Evolutionary conservation across 1,284 basidiomycete species (phyloP), one percentile per base, ranked within the genome.

Genomic region (Leccinum pallidistipes): DNA sequence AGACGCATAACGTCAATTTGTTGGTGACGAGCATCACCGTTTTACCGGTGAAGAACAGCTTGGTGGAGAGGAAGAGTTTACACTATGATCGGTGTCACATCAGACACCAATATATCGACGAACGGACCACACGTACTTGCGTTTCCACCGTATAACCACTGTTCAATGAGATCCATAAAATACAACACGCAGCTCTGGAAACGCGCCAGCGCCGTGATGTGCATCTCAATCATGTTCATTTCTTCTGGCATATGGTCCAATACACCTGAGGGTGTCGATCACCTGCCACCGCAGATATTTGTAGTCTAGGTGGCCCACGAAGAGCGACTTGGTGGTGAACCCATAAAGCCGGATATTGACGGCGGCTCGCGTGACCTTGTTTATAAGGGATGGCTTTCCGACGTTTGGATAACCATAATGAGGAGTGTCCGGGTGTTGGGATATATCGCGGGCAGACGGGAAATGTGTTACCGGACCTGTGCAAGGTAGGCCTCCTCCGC

Each of bases 341-440:
- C 95, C 96, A 75, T 98, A 98, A 40, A 95, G 95, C 77, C 97
- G 95, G 36, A 98, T 95, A 75, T 98, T 95, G 69, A 98, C 95
- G 73, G 98, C 95, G 63, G 95, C 96, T 58, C 96, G 14, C 16
- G 95, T 97, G 71, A 98, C 92, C 78, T 98, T 98, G 86, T 98
- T 98, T 72, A 98, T 94, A 79, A 98, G 98, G 40, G 93, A 95
- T 16, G 93, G 96, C 80, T 98, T 98, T 64, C 95, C 96, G 73
- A 98, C 95, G 74, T 98, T 98, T 32, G 95, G 95, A 79, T 98
- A 98, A 55, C 96, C 95, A 71, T 95, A 98, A 98, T 92, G 65
- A 98, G 84, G 58, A 98, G 87, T 0, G 95, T 98, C 59, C 95
- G 89, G n/a, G 95, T 97, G 76, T 93, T 97, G 38, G 96, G 95